phyloP scores from a whole-genome alignment of 768 basidiomycete genomes.

The Lactarius evosmus region DNA sequence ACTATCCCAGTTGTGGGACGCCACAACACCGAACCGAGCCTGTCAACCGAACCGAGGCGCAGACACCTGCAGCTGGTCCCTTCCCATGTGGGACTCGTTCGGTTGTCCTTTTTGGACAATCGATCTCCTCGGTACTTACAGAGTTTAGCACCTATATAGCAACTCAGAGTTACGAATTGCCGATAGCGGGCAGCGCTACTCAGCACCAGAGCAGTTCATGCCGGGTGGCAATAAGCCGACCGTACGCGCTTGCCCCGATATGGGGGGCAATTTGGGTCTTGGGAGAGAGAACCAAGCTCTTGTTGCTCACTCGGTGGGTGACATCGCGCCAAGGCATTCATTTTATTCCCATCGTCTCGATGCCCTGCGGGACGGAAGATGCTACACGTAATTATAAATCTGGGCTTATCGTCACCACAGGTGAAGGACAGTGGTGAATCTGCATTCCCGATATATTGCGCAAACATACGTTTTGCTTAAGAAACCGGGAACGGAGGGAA shows the following conservation, averaged over 20 bases:
- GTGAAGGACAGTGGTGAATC: too few species aligned
- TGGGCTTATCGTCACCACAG: not conserved
- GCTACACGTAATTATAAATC: not conserved
- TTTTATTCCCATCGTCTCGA: not conserved
- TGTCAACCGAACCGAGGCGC: not conserved
- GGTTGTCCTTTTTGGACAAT: not conserved
- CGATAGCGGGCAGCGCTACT: not conserved
- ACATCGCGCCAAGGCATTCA: too few species aligned
- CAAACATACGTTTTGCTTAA: not conserved
- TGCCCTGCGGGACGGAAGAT: not conserved
- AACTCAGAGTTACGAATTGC: too few species aligned
- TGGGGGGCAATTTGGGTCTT: too few species aligned
- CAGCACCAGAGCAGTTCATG: not conserved
- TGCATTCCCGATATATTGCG: not conserved
- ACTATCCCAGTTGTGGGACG: not conserved
- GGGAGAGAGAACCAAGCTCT: too few species aligned
- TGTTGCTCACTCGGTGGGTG: too few species aligned
- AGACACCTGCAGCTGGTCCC: too few species aligned
- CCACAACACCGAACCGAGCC: not conserved
- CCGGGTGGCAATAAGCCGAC: not conserved
- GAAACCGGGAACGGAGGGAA: not conserved
- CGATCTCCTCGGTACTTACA: too few species aligned
- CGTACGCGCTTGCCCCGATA: too few species aligned
- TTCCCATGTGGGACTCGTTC: not conserved
- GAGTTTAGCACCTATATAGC: too few species aligned